phyloP scores from a whole-genome alignment of 2,329 filamentous ascomycete genomes.

The Sporothrix curviconia region DNA sequence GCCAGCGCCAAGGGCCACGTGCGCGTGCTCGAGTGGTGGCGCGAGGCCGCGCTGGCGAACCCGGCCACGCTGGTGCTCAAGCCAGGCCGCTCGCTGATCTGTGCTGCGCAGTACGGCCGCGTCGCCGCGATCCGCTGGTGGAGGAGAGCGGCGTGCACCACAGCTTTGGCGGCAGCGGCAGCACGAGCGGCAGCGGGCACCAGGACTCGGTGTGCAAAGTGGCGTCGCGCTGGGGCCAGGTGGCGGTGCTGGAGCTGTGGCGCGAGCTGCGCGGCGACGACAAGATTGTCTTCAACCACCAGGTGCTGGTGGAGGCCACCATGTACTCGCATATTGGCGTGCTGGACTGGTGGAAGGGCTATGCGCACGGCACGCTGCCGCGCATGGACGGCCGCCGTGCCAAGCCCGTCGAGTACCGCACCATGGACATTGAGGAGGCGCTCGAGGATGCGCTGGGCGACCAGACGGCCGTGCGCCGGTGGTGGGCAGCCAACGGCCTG shows the following conservation, averaged over 20 bases:
- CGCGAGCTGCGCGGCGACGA: slow-evolving; percentile 61
- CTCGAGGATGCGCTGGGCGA: slow-evolving; percentile 78
- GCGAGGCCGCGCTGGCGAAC: slow-evolving; percentile 47
- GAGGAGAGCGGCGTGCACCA: slow-evolving; percentile 73
- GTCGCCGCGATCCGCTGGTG: slow-evolving; percentile 78
- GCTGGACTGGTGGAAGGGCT: slow-evolving; percentile 85
- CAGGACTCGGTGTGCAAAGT: slow-evolving; percentile 78
- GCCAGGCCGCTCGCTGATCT: slow-evolving; percentile 76
- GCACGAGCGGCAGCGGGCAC: slow-evolving; percentile 67
- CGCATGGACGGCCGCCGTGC: slow-evolving; percentile 51
- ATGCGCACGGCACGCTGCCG: slow-evolving; percentile 49
- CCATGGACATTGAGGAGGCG: slow-evolving; percentile 91
- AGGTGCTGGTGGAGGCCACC: slow-evolving; percentile 69
- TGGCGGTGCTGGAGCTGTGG: slow-evolving; percentile 79
- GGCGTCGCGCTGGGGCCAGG: slow-evolving; percentile 77
- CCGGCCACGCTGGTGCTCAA: slow-evolving; percentile 51
- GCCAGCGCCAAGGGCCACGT: slow-evolving; percentile 79
- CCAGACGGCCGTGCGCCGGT: slow-evolving; percentile 63
- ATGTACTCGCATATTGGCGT: slow-evolving; percentile 79
- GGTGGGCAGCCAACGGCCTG: slow-evolving; percentile 83
- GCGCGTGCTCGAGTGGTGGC: slow-evolving; percentile 91
- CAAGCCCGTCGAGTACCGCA: slow-evolving; percentile 82
- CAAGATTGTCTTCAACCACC: slow-evolving; percentile 31
- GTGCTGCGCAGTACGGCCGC: slow-evolving; percentile 76
- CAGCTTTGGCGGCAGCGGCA: too few species aligned